Base-by-base conservation (phyloP, 2,329 filamentous ascomycete species). In the Rosellinia necatrix region DNA sequence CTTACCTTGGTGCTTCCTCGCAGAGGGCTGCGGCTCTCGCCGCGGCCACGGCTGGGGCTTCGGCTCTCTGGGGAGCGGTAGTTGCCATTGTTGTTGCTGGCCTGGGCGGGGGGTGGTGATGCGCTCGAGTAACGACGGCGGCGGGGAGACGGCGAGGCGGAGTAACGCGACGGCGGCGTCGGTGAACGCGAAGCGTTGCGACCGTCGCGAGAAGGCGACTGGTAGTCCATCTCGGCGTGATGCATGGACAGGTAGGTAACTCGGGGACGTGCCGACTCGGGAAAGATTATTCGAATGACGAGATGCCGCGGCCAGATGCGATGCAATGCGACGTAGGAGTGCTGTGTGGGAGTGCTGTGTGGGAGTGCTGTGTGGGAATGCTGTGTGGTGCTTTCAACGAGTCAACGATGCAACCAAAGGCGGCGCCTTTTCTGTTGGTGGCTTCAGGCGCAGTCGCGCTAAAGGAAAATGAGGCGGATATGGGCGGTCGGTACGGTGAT, bases 11-110 rank as follows among this genome's bases (percentile, higher is more conserved):
- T 70, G 55, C 68, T 70, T 43, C 68, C 68, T 64, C 64, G 58
- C 15, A 70, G 57, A 8, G 68, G 68, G 38, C 67, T 70, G 29
- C 66, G 66, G 44, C 66, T 69, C 50, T 67, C 67, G 34, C 56
- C 65, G 19, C 61, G 64, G 25, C 60, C 64, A 19, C 63, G 67
- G 50, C 66, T 68, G 8, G 35, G 43, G 47, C 63, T 68, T 49
- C 62, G 58, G 21, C 60, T 68, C 8, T 57, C 60, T n/a, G 49
- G 54, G 6, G 60, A 63, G 24, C 55, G 60, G 57, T 71, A 64
- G 38, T 71, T 71, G 42, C 72, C 74, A 63, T 75, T 74, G 42
- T 73, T 69, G 49, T 70, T 72, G 49, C 70, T 72, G 2, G 72
- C 66, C 5, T 53, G 25, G 3, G 68, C 66, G 4, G 60, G 66